Evolutionary conservation across 225 moss, liverwort and hornwort genomes (phyloP), one percentile per base, ranked within the genome.

Genomic region (Pseudoscleropodium purum): DNA sequence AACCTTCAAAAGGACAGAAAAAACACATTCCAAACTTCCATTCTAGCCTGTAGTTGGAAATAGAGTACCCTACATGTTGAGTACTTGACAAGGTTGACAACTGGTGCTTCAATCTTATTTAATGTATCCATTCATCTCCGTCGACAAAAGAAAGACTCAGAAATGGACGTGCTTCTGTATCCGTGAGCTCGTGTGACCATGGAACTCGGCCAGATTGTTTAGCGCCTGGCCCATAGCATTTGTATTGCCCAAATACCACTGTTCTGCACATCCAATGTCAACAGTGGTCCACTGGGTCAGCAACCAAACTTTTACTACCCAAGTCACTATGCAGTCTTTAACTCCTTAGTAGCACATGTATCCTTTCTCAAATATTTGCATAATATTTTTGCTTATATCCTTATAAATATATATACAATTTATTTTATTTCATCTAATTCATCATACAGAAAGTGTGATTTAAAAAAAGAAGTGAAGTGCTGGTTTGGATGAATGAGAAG

Each of bases 181-280:
- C 91, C 0, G 83, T 92, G 84, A 95, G 93, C 85, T 95, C 95
- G 2, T 74, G 95, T 15, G 95, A 92, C 95, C 95, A 95, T 37
- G 92, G 83, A 41, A 94, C 94, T 52, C 91, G 90, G 30, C 88
- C 72, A 2, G 68, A 14, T 47, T 45, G 87, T 23, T 43, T 47
- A 2, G 95, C 87, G n/a, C 95, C 95, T 18, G 92, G 92, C 15
- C 95, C 95, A 4, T 63, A 92, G 65, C 95, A 95, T 74, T 90
- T 92, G 92, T 94, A 95, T 51, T 95, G 95, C 75, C 90, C 95
- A 19, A 91, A 95, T 29, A 90, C 57, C 61, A 92, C 95, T 0
- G 92, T 94, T 49, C 94, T 94, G 90, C 87, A 87, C 74, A 86
- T 34, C 43, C 25, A 24, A 54, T 76, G 52, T 24, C 11, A 25